Evolutionary conservation across 1,139 yeast species (phyloP).

Genomic region (Yarrowia galli): DNA sequence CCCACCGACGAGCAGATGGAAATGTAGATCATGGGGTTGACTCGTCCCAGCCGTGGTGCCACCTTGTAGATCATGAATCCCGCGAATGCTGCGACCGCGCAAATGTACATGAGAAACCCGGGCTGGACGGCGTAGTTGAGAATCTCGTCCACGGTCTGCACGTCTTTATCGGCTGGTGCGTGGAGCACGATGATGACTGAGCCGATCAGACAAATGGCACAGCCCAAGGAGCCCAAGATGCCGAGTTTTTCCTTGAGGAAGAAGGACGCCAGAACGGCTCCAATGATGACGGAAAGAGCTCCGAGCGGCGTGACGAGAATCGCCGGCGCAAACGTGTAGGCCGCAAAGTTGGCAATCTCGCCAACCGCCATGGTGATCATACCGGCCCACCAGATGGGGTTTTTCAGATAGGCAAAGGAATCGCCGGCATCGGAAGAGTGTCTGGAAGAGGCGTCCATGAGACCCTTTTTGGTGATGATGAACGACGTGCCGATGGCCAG

Average conservation of each 20-base stretch:
- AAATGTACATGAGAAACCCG: slow-evolving; percentile 73
- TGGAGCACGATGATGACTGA: slow-evolving; percentile 89
- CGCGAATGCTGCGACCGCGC: slow-evolving; percentile 68
- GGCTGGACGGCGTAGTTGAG: slow-evolving; percentile 81
- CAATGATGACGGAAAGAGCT: slow-evolving; percentile 87
- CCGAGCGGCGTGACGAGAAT: slow-evolving; percentile 92
- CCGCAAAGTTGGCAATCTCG: slow-evolving; percentile 91
- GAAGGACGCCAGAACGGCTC: slow-evolving; percentile 83
- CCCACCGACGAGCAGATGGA: slow-evolving; percentile 92
- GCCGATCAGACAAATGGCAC: slow-evolving; percentile 89
- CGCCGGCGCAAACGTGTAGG: slow-evolving; percentile 95
- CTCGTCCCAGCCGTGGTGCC: slow-evolving; percentile 80
- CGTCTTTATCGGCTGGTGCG: slow-evolving; percentile 93
- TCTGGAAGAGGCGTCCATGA: slow-evolving; percentile 70
- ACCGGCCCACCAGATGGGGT: slow-evolving; percentile 97
- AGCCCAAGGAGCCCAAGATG: slow-evolving; percentile 89
- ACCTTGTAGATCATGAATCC: slow-evolving; percentile 81
- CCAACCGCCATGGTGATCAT: slow-evolving; percentile 91
- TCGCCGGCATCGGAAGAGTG: slow-evolving; percentile 71
- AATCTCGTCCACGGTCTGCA: slow-evolving; percentile 87
- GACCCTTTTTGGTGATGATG: slow-evolving; percentile 87
- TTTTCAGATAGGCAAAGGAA: slow-evolving; percentile 75
- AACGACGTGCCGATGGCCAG: slow-evolving; percentile 91
- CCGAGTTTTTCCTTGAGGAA: slow-evolving; percentile 89
- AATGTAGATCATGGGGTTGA: slow-evolving; percentile 88